These are phyloP conservation scores for Neofusicoccum laricinum DNA, from an alignment of 2,329 filamentous ascomycete species.

Conservation along the genomic window DNA sequence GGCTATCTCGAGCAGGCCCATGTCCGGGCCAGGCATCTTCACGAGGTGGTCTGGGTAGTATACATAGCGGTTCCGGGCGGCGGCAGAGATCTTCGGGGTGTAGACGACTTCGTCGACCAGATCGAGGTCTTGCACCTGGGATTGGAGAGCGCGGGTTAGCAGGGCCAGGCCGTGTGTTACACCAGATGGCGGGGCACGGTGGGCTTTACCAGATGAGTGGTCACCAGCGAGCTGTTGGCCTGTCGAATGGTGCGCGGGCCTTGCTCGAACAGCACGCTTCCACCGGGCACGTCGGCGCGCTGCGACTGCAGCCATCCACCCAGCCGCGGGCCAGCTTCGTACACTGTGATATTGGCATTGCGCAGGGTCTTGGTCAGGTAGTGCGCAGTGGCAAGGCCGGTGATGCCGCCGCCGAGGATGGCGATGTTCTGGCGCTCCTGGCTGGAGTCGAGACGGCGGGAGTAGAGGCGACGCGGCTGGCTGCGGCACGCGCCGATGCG, in stretches of 20 bases:
- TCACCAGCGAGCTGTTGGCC: constrained; percentile 58
- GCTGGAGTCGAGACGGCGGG: constrained; percentile 23
- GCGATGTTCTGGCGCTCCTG: constrained; percentile 38
- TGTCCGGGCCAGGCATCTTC: constrained; percentile 47
- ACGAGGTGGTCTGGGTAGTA: constrained; percentile 87
- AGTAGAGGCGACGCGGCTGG: constrained; percentile 26
- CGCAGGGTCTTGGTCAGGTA: constrained; percentile 70
- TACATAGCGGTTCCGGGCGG: constrained; percentile 68
- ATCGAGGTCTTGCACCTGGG: constrained; percentile 44
- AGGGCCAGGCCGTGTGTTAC: not conserved
- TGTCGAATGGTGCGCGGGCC: constrained; percentile 75
- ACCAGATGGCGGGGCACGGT: not conserved
- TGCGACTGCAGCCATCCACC: constrained; percentile 84
- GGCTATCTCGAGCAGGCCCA: constrained; percentile 23
- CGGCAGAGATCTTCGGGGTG: constrained; percentile 50
- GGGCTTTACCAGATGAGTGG: constrained; percentile 65
- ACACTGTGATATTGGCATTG: constrained; percentile 71
- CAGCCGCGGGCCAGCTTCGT: constrained; percentile 66
- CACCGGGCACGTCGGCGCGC: constrained; percentile 58
- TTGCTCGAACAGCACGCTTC: constrained; percentile 72
- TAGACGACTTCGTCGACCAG: constrained; percentile 56
- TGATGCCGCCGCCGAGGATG: constrained; percentile 52
- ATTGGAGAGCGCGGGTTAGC: not conserved
- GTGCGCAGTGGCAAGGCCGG: constrained; percentile 57
- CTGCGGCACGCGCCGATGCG: not conserved